Evolutionary conservation across 345 rosid species (phyloP).

Genomic region (Gossypium australe): DNA sequence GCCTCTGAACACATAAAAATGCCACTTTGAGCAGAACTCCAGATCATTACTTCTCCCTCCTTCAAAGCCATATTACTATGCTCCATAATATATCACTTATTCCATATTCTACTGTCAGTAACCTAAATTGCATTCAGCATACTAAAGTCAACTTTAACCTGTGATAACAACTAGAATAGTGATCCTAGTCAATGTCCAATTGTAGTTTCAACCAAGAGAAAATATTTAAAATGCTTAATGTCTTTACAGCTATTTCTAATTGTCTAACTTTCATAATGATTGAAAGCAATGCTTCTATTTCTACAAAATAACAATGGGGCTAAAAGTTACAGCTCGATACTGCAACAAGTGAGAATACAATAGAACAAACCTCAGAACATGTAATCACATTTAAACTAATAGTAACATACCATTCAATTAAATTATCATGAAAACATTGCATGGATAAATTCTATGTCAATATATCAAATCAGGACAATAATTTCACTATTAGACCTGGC

Average conservation of each 20-base stretch:
- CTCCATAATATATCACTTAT: neutral
- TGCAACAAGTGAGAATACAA: neutral
- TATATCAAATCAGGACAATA: neutral
- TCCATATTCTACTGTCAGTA: neutral
- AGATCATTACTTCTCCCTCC: constrained; percentile 4
- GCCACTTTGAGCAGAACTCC: constrained; percentile 25
- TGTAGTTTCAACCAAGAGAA: too few relatives aligned
- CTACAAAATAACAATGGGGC: neutral
- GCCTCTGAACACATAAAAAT: constrained; percentile 28
- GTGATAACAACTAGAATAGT: neutral
- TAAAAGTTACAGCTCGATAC: neutral
- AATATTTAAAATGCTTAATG: too few relatives aligned
- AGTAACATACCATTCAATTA: neutral
- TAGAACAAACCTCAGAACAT: neutral
- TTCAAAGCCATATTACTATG: constrained; percentile 15
- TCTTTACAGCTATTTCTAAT: neutral
- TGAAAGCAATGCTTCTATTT: neutral
- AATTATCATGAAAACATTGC: neutral
- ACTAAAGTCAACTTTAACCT: neutral
- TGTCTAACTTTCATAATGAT: neutral
- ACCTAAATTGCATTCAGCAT: neutral
- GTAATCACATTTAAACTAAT: neutral
- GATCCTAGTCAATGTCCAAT: neutral
- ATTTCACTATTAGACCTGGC: neutral
- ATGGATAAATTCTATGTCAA: neutral